Evolutionary conservation across 2,329 filamentous ascomycete species (phyloP), one percentile per base, ranked within the genome.

Genomic region (Trichoderma hamatum): DNA sequence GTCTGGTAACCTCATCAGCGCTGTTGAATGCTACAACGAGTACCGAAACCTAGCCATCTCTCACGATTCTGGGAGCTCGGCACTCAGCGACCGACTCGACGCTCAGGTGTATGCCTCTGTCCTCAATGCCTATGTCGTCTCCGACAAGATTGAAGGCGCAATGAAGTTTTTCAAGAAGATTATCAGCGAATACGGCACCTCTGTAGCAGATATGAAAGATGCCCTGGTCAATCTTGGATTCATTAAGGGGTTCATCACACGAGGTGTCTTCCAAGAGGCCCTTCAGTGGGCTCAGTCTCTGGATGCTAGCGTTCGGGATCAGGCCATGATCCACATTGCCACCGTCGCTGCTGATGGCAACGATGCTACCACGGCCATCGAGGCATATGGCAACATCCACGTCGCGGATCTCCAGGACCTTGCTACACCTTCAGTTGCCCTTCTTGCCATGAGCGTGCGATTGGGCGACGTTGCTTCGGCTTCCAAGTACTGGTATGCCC

Each of bases 1-100:
- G 52, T 87, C 87, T 13, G 92, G 94, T 61, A 94, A 98, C 77
- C 82, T 98, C 55, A 85, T 90, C 74, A 96, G 92, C 74, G 96
- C 94, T 24, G 92, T 98, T 7, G 94, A 97, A 78, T 94, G 93
- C 80, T 99, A 97, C 82, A 95, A 96, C 72, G 93, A 97, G 80
- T 98, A 98, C 84, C 93, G 93, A 76, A 88, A 89, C 56, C 84
- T 97, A 52, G 94, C 95, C n/a, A 88, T 98, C 64, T 89, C 91
- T 49, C 88, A 96, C 77, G 92, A 97, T 78, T 88, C 86, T 49
- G 94, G 94, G 69, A 84, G 89, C 70, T 84, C 89, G 58, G 87
- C 87, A 21, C 83, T 94, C 11, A 84, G 90, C 58, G 86, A 91
- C 71, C 90, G 94, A 62, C 85, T 92, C 59, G 95, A 98, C 77